These are phyloP conservation scores for Haberlea rhodopensis DNA, from an alignment of 257 asterid species.

Conservation along the genomic window DNA sequence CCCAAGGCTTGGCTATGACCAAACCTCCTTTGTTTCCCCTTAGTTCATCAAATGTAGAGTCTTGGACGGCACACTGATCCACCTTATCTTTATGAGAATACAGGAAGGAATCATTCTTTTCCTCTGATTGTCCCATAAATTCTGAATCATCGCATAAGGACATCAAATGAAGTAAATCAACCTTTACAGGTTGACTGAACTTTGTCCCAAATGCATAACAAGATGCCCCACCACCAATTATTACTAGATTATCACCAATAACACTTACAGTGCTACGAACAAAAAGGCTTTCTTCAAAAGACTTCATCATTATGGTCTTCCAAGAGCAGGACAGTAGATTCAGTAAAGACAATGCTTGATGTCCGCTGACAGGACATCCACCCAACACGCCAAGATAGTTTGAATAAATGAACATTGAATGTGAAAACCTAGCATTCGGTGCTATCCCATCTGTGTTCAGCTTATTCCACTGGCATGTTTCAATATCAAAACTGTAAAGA, in stretches of 20 bases:
- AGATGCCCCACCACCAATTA: slow-evolving; percentile 94
- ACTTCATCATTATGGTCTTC: slow-evolving; percentile 55
- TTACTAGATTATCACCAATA: slow-evolving; percentile 56
- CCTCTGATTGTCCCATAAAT: slow-evolving; percentile 22
- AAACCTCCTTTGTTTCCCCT: slow-evolving; percentile 29
- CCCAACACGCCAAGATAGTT: slow-evolving; percentile 73
- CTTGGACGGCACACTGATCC: slow-evolving; percentile 34
- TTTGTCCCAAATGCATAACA: slow-evolving; percentile 98
- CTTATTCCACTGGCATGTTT: slow-evolving; percentile 58
- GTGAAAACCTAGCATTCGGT: slow-evolving; percentile 83
- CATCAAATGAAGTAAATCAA: slow-evolving; percentile 50
- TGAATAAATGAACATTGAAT: slow-evolving; percentile 71
- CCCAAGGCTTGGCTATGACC: slow-evolving; percentile 40
- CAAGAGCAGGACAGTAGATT: slow-evolving; percentile 57
- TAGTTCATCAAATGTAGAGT: slow-evolving; percentile 34
- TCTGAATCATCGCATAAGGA: slow-evolving; percentile 32
- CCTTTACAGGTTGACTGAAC: slow-evolving; percentile 77
- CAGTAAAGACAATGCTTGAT: slow-evolving; percentile 55
- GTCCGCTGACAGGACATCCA: slow-evolving; percentile 83
- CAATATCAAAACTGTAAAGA: slow-evolving; percentile 58
- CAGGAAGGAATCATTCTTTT: slow-evolving; percentile 22
- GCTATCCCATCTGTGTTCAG: slow-evolving; percentile 46
- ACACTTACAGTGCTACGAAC: slow-evolving; percentile 77
- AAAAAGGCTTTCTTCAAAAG: slow-evolving; percentile 58
- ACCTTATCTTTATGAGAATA: slow-evolving; percentile 22